Evolutionary conservation across 1,139 yeast species (phyloP), one percentile per base, ranked within the genome.

Genomic region (Hyphopichia khmerensis): DNA sequence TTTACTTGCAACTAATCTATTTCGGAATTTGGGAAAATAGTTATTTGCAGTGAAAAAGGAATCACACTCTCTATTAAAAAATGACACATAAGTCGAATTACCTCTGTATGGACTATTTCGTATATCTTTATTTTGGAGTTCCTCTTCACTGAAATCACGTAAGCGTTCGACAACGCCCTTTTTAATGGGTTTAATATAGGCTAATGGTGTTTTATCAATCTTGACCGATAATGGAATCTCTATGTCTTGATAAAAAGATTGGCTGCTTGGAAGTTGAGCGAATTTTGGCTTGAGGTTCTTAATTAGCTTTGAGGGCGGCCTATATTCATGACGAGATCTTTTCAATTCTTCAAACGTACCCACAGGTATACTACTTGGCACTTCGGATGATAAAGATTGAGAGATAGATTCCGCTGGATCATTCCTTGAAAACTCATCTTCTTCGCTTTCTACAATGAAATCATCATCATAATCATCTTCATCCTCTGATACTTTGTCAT

Each of bases 1-100:
- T 33, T 39, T 39, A 34, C 41, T 39, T 10, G 19, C 18, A n/a
- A 30, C 16, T 10, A 39, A 17, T 16, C 33, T 27, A 17, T 15
- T n/a, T 5, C 34, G 26, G 16, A n/a, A 39, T 21, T 27, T 19
- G 7, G 41, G 35, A 4, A 39, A 19, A 29, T 39, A 39, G 18
- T 27, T 36, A 18, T 40, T 35, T 9, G 37, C 35, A 9, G 35
- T 32, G 29, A 50, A 58, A 36, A 55, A 54, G 14, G 51, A 53
- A 3, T 38, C 18, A 9, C 60, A 61, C 39, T 48, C 52, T 31
- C 50, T 47, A 45, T 64, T 61, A 46, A 59, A 63, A 40, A 57
- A 54, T 7, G 43, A 43, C 7, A 57, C 43, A 44, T 60, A 64
- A 36, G 53, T 57, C 14, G 50, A 46, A 43, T 59, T 61, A 2